Evolutionary conservation across 2,329 filamentous ascomycete species (phyloP), one percentile per base, ranked within the genome.

Genomic region (Colletotrichum tanaceti): DNA sequence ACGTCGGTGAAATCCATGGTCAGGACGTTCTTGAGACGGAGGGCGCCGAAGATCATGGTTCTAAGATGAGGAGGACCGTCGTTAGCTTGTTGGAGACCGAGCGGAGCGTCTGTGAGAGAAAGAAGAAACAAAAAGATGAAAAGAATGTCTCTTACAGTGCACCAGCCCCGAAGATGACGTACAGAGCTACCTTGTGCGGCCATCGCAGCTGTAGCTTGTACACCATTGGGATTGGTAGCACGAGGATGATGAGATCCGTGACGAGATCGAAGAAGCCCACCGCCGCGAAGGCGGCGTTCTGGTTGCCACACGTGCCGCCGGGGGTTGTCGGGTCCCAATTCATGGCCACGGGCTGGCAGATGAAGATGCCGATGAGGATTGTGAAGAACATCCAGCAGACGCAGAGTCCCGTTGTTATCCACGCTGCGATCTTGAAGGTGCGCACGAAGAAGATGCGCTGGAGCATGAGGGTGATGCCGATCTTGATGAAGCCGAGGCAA

Each of bases 331-430:
- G 75, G 63, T 80, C 70, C 78, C 79, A 81, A 52, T 74, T 77
- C 58, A 74, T 76, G 16, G 74, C 72, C 50, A 81, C 73, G 5
- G 79, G 79, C 24, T 66, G 73, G 66, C 79, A 81, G 58, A 80
- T 77, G 35, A 79, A 72, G 64, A 63, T 54, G 18, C 38, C 49
- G 4, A 63, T 43, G n/a, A 63, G 38, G 13, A 53, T 35, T 9
- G 60, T 63, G 20, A 54, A 55, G 32, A 63, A 24, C 50, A 53
- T 44, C 50, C 60, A 63, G 38, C 50, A 47, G 11, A 63, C 24
- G 20, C 60, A 63, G 38, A 55, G 49, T 6, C 39, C 60, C 14
- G 41, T 55, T 24, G 60, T 53, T 7, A 46, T 50, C n/a, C 60
- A 38, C 10, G 60, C 41, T 0, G 60, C 49, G 50, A 44, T 32